Base-by-base conservation (phyloP, 1,284 basidiomycete species). In the Malassezia cuniculi region DNA sequence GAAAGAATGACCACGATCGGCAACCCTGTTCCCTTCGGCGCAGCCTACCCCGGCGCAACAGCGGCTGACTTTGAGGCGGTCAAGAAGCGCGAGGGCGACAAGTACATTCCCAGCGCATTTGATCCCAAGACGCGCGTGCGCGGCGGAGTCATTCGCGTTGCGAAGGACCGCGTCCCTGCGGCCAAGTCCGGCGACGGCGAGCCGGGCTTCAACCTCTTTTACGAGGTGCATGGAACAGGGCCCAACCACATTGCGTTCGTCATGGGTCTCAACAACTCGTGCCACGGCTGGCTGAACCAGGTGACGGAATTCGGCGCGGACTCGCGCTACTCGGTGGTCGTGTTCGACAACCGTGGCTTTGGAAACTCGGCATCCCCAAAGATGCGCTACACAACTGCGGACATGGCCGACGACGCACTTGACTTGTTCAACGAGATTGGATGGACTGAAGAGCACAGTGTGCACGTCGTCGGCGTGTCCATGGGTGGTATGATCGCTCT, bases 301-400 rank as follows among this genome's bases (percentile, higher is more conserved):
- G 58, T 71, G 10, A 47, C 57, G 27, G 43, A 66, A 34, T 64
- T 71, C 14, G 44, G 49, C 11, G 31, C 41, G 3, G 55, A 64
- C 8, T 41, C 53, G 1, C 44, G 48, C 14, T 70, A 79, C 46
- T 77, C 78, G 0, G 71, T 77, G 6, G 71, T 89, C 2, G 82
- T 85, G 1, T 82, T 86, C 53, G 85, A 90, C 65, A 87, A 90
- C 59, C 74, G 84, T 25, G 85, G 85, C 1, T 83, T 83, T 2
- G 82, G 85, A 5, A 76, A 83, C 59, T 81, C 78, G 32, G 76
- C 75, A 15, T 72, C 76, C 15, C 82, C 84, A 0, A 66, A 32
- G 1, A 55, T 59, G 12, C 33, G 46, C 17, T 68, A 60, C 35
- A 44, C 40, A 25, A 82, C 82, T 9, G 74, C 74, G 31, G 78